These are phyloP conservation scores for Polytrichum formosum DNA, from an alignment of 225 moss, liverwort and hornwort genomes.

Conservation along the genomic window DNA sequence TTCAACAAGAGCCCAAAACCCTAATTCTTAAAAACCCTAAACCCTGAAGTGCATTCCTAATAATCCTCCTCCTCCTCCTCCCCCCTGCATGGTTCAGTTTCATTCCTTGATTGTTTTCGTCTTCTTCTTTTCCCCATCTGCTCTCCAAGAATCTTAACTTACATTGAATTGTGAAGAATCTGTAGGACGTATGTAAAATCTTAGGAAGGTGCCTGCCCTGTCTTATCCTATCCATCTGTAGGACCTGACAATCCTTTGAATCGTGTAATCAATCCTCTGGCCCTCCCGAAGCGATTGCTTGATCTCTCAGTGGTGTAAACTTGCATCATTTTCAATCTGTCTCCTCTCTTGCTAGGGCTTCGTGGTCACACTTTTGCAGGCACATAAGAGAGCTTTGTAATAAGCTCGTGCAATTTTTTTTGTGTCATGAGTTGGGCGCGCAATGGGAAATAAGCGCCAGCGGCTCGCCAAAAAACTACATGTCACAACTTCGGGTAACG, in stretches of 20 bases:
- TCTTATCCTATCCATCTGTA: too few relatives aligned
- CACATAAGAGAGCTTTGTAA: background rate
- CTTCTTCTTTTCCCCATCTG: background rate
- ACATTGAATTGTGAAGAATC: background rate
- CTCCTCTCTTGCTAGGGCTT: too few relatives aligned
- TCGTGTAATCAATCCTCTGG: background rate
- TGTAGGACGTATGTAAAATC: background rate
- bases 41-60: background rate
- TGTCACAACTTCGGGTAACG: constrained; percentile 9
- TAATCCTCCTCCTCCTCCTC: too few relatives aligned
- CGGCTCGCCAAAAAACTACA: constrained; percentile 48
- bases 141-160: background rate
- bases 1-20: too few relatives aligned
- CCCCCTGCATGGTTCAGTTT: too few relatives aligned
- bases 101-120: background rate
- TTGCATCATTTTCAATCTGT: too few relatives aligned
- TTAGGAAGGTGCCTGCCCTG: too few relatives aligned
- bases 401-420: background rate
- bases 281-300: background rate
- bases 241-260: background rate
- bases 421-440: constrained; percentile 13
- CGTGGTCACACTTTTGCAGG: too few relatives aligned
- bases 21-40: background rate
- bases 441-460: constrained; percentile 61
- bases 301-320: background rate